Percentiles rank a stretch among this genome's conserved stretches.
Conservation (phyloP, 768 basidiomycete genomes). For the Suillus placidus region DNA sequence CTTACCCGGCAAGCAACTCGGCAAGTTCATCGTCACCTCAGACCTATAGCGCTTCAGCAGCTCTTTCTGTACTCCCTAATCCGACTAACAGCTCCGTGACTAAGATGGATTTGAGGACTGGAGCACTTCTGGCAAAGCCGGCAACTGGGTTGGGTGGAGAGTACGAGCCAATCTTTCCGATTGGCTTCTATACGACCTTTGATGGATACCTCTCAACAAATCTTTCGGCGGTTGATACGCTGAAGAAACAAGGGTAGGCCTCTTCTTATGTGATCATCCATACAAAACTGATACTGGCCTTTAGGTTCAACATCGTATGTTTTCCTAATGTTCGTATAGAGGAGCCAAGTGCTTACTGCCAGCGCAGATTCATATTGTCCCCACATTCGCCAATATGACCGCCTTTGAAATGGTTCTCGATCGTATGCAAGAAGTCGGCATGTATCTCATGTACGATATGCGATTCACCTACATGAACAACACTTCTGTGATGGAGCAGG, state of each 20-base stretch:
- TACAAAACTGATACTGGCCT: neutral
- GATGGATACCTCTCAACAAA: slow-evolving; percentile 29
- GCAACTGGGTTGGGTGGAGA: slow-evolving; percentile 50
- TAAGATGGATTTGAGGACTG: slow-evolving; percentile 64
- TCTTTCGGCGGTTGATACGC: slow-evolving; percentile 30
- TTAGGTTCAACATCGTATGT: slow-evolving; percentile 37
- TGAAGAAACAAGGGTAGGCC: slow-evolving; percentile 34
- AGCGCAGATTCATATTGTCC: slow-evolving; percentile 67
- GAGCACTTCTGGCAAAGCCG: slow-evolving; percentile 54
- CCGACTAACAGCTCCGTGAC: slow-evolving; percentile 58
- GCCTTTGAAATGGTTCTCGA: slow-evolving; percentile 61
- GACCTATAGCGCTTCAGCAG: slow-evolving; percentile 46
- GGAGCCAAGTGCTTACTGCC: neutral
- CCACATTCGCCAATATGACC: slow-evolving; percentile 62
- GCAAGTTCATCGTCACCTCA: slow-evolving; percentile 34
- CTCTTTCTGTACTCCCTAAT: slow-evolving; percentile 52
- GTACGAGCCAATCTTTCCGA: slow-evolving; percentile 54
- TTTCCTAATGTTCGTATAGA: neutral
- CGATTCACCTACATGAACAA: slow-evolving; percentile 68
- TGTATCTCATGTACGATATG: slow-evolving; percentile 86
- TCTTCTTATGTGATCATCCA: slow-evolving; percentile 2
- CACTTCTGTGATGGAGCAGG: slow-evolving; percentile 65
- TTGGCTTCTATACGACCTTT: slow-evolving; percentile 49
- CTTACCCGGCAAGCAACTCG: slow-evolving; percentile 37
- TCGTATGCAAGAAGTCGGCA: slow-evolving; percentile 69